These are phyloP conservation scores for Debaryomycetaceae sp. DNA, from an alignment of 1,139 yeast genomes.

Conservation along the genomic window DNA sequence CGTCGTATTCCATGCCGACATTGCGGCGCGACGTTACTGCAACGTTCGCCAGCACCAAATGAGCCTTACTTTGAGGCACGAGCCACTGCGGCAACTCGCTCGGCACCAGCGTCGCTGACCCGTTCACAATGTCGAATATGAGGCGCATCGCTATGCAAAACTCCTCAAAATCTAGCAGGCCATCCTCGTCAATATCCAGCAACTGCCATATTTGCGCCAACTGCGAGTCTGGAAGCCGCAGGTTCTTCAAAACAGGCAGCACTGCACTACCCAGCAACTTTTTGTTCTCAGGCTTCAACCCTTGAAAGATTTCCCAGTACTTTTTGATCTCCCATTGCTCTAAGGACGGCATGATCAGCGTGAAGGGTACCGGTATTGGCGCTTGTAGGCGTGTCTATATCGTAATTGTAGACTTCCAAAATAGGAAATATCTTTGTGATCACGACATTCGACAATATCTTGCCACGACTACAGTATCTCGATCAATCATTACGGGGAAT, in stretches of 20 bases:
- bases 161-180: slow-evolving; percentile 88
- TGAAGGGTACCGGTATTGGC: no score
- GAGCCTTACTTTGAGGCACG: slow-evolving; percentile 80
- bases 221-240: slow-evolving; percentile 66
- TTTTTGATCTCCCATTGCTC: slow-evolving; percentile 94
- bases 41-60: slow-evolving; percentile 68
- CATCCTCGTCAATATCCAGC: slow-evolving; percentile 89
- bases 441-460: no score
- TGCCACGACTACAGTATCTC: no score
- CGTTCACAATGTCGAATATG: slow-evolving; percentile 83
- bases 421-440: no score
- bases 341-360: slow-evolving; percentile 48
- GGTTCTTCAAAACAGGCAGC: slow-evolving; percentile 77
- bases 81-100: slow-evolving; percentile 77
- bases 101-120: slow-evolving; percentile 56
- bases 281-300: slow-evolving; percentile 70
- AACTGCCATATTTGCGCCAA: slow-evolving; percentile 82
- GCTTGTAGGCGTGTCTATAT: no score
- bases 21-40: slow-evolving; percentile 34
- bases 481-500: no score
- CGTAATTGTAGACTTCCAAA: no score
- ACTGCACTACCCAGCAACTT: slow-evolving; percentile 79
- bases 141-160: slow-evolving; percentile 95
- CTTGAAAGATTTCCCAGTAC: slow-evolving; percentile 95
- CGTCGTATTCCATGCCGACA: slow-evolving; percentile 28